Percentiles rank a stretch among this genome's conserved stretches.
phyloP scores from a whole-genome alignment of 2,329 filamentous ascomycete species.

The Botrytis medusae region DNA sequence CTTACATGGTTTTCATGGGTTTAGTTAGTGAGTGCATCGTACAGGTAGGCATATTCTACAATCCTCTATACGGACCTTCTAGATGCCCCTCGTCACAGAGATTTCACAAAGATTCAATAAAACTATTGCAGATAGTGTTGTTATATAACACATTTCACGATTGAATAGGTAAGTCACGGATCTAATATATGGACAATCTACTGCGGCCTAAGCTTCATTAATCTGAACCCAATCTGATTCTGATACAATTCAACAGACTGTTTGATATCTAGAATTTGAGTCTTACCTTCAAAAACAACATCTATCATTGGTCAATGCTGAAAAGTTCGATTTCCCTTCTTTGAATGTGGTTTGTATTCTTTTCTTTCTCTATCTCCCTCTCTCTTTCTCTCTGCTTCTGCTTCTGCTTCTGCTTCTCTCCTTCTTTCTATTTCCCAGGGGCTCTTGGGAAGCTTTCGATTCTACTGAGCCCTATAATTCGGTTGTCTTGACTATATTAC shows the following conservation, averaged over 20 bases:
- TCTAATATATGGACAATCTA: neutral
- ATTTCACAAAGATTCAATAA: neutral
- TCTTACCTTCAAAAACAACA: neutral
- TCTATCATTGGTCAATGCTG: neutral
- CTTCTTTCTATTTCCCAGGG: neutral
- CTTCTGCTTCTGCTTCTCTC: no score
- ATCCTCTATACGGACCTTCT: neutral
- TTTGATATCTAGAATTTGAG: neutral
- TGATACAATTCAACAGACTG: neutral
- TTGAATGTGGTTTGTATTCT: neutral
- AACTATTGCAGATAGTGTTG: neutral
- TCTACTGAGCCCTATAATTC: neutral
- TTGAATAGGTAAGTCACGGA: neutral
- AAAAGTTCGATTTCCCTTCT: neutral
- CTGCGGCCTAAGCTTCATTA: neutral
- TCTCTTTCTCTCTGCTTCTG: neutral
- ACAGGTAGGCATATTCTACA: neutral
- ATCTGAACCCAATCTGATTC: neutral
- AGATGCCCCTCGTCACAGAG: neutral
- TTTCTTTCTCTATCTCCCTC: neutral
- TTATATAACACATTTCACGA: neutral
- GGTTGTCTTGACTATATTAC: neutral
- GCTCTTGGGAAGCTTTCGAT: neutral
- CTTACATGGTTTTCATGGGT: neutral
- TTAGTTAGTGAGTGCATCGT: neutral